These are phyloP conservation scores for Neurospora pannonica DNA, from an alignment of 495 filamentous ascomycete genomes.

Conservation along the genomic window DNA sequence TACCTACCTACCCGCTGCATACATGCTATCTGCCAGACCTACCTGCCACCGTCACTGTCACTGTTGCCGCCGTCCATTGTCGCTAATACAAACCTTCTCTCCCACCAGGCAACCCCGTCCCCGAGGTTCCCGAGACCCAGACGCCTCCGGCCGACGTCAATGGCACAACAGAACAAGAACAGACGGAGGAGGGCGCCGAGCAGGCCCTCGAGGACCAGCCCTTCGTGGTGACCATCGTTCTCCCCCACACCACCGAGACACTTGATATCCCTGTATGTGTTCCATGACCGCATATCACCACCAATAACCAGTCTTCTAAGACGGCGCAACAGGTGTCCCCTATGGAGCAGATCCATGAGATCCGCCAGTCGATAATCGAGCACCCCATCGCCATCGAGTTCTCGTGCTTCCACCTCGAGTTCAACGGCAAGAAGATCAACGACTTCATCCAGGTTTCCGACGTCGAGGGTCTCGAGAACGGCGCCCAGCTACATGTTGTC, in stretches of 20 bases:
- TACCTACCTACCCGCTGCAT: neutral
- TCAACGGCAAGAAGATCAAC: constrained; percentile 76
- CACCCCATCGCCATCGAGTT: constrained; percentile 90
- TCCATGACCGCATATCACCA: constrained; percentile 1
- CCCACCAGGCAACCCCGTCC: constrained; percentile 11
- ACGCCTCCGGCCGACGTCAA: constrained; percentile 8
- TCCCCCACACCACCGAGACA: constrained; percentile 71
- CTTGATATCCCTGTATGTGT: constrained; percentile 71
- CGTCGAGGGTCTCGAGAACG: constrained; percentile 63
- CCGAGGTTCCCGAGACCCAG: constrained; percentile 10
- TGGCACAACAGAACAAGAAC: constrained; percentile 1
- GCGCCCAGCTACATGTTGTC: constrained; percentile 69
- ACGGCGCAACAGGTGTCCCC: constrained; percentile 60
- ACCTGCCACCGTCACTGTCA: neutral
- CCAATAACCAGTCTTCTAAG: constrained; percentile 12
- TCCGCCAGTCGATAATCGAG: constrained; percentile 94
- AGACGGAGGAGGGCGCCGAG: constrained; percentile 16
- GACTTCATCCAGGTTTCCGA: constrained; percentile 93
- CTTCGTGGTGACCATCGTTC: constrained; percentile 54
- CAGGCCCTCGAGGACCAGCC: constrained; percentile 35
- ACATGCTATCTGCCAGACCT: neutral
- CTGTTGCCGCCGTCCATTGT: neutral
- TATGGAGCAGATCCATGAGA: constrained; percentile 94
- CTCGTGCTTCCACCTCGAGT: constrained; percentile 96
- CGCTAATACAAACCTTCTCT: neutral